phyloP scores from a whole-genome alignment of 192 early-diverging fungal species.

The Coemansia guatemalensis region DNA sequence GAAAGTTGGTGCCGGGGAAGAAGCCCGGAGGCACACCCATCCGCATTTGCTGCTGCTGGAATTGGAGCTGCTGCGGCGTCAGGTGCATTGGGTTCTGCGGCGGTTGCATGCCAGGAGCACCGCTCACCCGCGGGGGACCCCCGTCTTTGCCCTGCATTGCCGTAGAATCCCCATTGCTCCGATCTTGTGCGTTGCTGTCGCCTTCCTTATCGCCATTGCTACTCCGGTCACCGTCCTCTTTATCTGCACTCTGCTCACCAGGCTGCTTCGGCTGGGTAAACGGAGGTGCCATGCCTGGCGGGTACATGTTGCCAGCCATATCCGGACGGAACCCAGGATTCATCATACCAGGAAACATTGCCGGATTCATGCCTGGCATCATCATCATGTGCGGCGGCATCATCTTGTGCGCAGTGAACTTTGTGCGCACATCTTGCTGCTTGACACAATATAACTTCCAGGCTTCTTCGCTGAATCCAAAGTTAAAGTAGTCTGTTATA shows the following conservation, averaged over 20 bases:
- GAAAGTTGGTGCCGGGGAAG: slow-evolving; percentile 24
- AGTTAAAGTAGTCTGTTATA: slow-evolving; percentile 99
- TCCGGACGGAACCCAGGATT: slow-evolving; percentile 25
- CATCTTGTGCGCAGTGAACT: slow-evolving; percentile 60
- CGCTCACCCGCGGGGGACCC: slow-evolving; percentile 4
- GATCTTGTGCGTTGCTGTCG: slow-evolving; percentile 7
- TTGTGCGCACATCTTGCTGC: slow-evolving; percentile 84
- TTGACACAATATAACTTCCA: slow-evolving; percentile 95
- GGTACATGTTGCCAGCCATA: slow-evolving; percentile 41
- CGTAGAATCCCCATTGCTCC: slow-evolving; percentile 10
- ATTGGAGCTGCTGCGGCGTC: slow-evolving; percentile 33
- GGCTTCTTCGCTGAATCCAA: slow-evolving; percentile 94
- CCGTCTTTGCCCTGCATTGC: slow-evolving; percentile 12
- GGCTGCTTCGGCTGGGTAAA: slow-evolving; percentile 22
- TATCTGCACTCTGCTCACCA: slow-evolving; percentile 5
- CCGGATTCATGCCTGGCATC: slow-evolving; percentile 44
- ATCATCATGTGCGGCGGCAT: slow-evolving; percentile 54
- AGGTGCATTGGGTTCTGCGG: slow-evolving; percentile 15
- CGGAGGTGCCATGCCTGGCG: slow-evolving; percentile 37
- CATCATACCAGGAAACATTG: slow-evolving; percentile 43
- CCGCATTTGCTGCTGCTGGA: slow-evolving; percentile 37
- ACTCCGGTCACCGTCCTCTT: not conserved
- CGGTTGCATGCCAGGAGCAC: slow-evolving; percentile 4
- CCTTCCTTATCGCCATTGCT: slow-evolving; percentile 8
- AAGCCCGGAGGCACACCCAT: slow-evolving; percentile 44